These are phyloP conservation scores for Colletotrichum gloeosporioides DNA, from an alignment of 2,329 filamentous ascomycete species.

Conservation along the genomic window DNA sequence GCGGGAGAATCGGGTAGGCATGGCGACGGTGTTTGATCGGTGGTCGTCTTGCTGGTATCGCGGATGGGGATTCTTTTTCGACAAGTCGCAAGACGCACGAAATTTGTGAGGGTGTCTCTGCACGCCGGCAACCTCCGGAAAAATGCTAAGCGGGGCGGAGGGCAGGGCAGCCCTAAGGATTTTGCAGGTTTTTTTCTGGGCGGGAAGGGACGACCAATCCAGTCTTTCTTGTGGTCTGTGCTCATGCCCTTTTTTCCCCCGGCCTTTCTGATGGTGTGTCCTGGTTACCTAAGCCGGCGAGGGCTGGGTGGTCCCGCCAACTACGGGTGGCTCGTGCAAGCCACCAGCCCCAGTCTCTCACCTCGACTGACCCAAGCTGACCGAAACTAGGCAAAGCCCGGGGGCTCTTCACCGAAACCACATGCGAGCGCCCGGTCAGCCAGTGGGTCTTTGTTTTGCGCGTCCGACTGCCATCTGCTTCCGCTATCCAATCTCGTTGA, in stretches of 20 bases:
- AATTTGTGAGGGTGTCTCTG: conserved; percentile 45
- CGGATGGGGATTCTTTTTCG: conserved; percentile 35
- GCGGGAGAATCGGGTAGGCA: conserved; percentile 75
- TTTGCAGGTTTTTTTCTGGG: not conserved
- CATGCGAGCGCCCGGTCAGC: not conserved
- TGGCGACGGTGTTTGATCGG: conserved; percentile 19
- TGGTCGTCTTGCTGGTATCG: conserved; percentile 42
- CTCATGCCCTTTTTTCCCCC: not conserved
- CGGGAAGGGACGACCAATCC: not conserved
- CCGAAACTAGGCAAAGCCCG: not conserved
- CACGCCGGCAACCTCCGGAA: conserved; percentile 31
- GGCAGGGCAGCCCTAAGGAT: conserved; percentile 46
- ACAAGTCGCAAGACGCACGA: conserved; percentile 26
- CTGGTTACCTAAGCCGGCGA: not conserved
- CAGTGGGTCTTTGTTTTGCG: not conserved
- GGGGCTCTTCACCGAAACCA: not conserved
- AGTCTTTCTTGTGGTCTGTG: not conserved
- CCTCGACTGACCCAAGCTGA: not conserved
- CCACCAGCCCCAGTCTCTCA: not conserved
- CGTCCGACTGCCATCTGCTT: not conserved
- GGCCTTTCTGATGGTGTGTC: not conserved
- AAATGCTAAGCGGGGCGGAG: conserved; percentile 42
- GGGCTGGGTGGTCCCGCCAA: not conserved
- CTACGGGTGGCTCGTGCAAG: not conserved
- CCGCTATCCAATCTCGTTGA: not conserved